Base-by-base conservation (phyloP, 768 basidiomycete genomes). In the Mycena latifolia region DNA sequence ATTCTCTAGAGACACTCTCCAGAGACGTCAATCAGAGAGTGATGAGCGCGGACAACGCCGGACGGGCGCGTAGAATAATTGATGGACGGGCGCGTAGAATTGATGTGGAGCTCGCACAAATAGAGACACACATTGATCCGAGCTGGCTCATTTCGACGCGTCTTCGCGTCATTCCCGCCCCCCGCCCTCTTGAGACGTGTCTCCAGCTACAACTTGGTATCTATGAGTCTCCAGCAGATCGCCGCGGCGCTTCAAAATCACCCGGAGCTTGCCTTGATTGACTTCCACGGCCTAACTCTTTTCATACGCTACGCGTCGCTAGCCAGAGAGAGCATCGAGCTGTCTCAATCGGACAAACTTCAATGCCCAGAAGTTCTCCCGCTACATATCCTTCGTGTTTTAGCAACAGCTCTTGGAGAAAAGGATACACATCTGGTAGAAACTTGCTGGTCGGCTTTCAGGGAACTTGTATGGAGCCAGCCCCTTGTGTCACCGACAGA, bases 391-490 rank as follows among this genome's bases (percentile, higher is more conserved):
- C 11, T 47, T 9, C 14, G 28, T 29, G 5, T 20, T 29, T 14
- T 57, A n/a, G 55, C 41, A 4, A 39, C 28, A 5, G 28, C 55
- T 29, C 39, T 57, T 18, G 6, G 6, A 6, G 55, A 8, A 3
- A 4, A 25, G 20, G 29, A 46, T 37, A 18, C 35, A 3, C 8
- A n/a, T 27, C 17, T 47, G 29, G 25, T 58, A 17, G 15, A 58
- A 25, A 24, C 45, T 20, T 55, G 61, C 61, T 39, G 61, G 61
- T 41, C 53, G 3, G 61, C 61, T 8, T 63, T 63, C 45, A 48
- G 37, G 24, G 61, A 55, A 14, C 17, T 62, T n/a, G 8, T 63
- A 2, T 63, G 61, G 46, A 11, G n/a, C 11, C 54, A 63, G 9
- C 61, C 54, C 0, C 18, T n/a, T 9, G 35, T 63, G 3, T 27